phyloP scores from a whole-genome alignment of 2,329 filamentous ascomycete genomes.

The Trichoderma endophyticum region DNA sequence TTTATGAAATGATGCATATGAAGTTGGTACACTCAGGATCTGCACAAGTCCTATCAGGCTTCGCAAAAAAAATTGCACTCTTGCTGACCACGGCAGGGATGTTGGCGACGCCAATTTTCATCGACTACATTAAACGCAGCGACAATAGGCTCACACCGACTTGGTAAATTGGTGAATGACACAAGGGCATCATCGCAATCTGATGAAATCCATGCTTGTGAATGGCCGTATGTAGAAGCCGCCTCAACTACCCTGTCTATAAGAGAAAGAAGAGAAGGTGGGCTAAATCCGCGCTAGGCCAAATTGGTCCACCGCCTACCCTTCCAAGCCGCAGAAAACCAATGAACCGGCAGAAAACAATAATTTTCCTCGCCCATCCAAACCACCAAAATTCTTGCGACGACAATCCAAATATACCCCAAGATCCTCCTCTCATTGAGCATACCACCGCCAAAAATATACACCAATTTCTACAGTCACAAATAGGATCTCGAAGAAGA shows the following conservation, averaged over 20 bases:
- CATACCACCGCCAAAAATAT: not conserved
- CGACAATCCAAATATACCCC: not conserved
- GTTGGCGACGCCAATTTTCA: too few species aligned
- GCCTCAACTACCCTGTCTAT: not conserved
- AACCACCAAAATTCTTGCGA: slow-evolving; percentile 18
- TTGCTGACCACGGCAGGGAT: too few species aligned
- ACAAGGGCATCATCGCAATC: too few species aligned
- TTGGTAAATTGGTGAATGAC: too few species aligned
- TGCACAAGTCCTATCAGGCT: too few species aligned
- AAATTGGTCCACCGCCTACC: slow-evolving; percentile 13
- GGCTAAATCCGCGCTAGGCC: not conserved
- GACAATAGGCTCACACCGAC: too few species aligned
- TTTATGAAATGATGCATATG: not conserved
- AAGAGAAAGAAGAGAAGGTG: not conserved
- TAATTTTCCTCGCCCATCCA: slow-evolving; percentile 14
- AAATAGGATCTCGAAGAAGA: not conserved
- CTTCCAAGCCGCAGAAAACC: not conserved
- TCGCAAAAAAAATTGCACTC: too few species aligned
- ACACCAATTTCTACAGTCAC: not conserved
- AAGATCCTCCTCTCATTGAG: not conserved
- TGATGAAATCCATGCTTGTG: too few species aligned
- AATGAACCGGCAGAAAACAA: slow-evolving; percentile 18
- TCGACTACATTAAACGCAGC: too few species aligned
- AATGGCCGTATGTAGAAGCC: too few species aligned
- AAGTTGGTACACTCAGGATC: too few species aligned